These are phyloP conservation scores for Colletotrichum gloeosporioides DNA, from an alignment of 2,329 filamentous ascomycete species.

Conservation along the genomic window DNA sequence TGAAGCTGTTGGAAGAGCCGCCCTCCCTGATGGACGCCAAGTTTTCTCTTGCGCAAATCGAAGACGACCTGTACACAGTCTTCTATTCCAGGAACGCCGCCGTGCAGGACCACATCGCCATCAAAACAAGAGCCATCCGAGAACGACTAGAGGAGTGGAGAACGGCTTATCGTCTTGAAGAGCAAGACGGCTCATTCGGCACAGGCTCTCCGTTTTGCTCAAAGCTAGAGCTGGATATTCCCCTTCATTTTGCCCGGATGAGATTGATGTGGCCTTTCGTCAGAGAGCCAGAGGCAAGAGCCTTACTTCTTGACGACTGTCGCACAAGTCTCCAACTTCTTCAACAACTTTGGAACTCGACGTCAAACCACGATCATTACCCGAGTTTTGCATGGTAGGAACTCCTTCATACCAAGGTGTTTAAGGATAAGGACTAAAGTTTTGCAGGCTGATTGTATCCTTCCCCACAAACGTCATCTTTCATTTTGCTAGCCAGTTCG, in stretches of 20 bases:
- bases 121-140: neutral
- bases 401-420: neutral
- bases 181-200: neutral
- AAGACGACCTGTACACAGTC: neutral
- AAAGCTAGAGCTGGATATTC: neutral
- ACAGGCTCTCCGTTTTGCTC: neutral
- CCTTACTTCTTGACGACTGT: neutral
- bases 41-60: neutral
- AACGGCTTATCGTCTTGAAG: neutral
- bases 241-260: neutral
- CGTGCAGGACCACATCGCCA: neutral
- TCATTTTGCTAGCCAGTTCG: neutral
- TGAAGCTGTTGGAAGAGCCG: neutral
- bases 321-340: neutral
- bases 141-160: neutral
- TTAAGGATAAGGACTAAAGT: neutral
- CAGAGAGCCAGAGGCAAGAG: neutral
- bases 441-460: neutral
- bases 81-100: neutral
- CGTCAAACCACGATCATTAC: neutral
- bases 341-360: neutral
- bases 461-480: neutral
- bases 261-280: neutral
- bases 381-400: neutral
- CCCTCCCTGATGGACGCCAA: neutral